Base-by-base conservation (phyloP, 306 rosid species). In the Malus sieversii region DNA sequence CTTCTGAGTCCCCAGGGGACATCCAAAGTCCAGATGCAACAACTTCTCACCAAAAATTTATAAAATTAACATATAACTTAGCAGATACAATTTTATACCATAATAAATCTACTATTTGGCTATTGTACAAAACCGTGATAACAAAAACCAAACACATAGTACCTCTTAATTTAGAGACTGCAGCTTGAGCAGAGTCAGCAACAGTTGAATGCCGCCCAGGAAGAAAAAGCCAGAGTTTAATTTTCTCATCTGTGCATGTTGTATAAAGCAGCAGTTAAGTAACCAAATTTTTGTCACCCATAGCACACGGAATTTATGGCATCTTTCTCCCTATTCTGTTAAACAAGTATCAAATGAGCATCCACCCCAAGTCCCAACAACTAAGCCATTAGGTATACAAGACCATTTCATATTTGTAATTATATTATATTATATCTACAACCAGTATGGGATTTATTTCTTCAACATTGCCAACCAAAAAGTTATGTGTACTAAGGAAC, bases 1-100 rank as follows among this genome's bases (percentile, higher is more conserved):
- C 99, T 85, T 95, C 99, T 4, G 97, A 90, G 80, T 95, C 99
- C 70, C 99, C 99, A 68, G 99, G 99, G 77, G 99, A 90, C 81
- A 86, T 64, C 99, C 99, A 95, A 40, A 89, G 75, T 75, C 99
- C 99, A 82, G 86, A 92, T 22, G 96, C 94, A 87, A 88, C 92
- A 82, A 92, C 99, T 95, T 71, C 74, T 77, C 70, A 18, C 59
- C 62, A 77, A 19, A 88, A 81, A 75, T 74, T 8, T 42, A 42
- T 46, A 84, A 45, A 55, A 23, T 73, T 16, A 44, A 23, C 12
- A 22, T 13, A 57, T 59, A 73, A 40, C 29, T 58, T 53, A 14
- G 10, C 76, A 58, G 10, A 16, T 23, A 22, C 45, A 65, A 76
- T 74, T 67, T 68, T 57, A 69, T 70, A 48, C 62, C 72, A 70